These are phyloP conservation scores for Alloascoidea africana DNA, from an alignment of 805 yeast species.

Conservation along the genomic window DNA sequence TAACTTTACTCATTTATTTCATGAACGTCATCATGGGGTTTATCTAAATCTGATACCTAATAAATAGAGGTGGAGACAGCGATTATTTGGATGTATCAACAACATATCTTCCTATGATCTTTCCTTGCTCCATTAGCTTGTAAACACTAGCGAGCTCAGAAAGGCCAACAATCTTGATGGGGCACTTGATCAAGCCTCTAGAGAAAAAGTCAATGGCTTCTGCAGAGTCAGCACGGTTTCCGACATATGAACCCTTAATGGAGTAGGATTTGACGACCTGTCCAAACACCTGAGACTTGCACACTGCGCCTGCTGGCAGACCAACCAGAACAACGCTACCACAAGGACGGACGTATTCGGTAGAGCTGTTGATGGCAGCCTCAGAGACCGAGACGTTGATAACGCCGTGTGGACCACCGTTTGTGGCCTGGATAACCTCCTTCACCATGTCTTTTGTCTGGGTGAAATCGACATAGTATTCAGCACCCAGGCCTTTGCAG, in stretches of 20 bases:
- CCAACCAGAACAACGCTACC: conserved; percentile 67
- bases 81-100: conserved; percentile 55
- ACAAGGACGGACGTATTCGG: conserved; percentile 43
- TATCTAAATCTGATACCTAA: too few species aligned
- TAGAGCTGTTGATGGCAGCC: conserved; percentile 46
- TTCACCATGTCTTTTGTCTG: conserved; percentile 36
- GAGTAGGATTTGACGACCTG: conserved; percentile 60
- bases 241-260: conserved; percentile 76
- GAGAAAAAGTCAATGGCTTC: conserved; percentile 66
- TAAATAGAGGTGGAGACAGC: too few species aligned
- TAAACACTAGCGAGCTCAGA: conserved; percentile 55
- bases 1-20: too few species aligned
- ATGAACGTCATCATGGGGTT: too few species aligned
- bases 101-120: conserved; percentile 80
- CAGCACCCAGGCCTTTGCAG: conserved; percentile 49
- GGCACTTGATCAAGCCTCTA: conserved; percentile 58
- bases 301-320: conserved; percentile 68
- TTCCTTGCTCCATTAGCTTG: conserved; percentile 69
- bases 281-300: conserved; percentile 52
- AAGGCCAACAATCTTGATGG: conserved; percentile 63
- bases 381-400: conserved; percentile 65
- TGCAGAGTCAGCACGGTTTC: conserved; percentile 76
- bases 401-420: conserved; percentile 68
- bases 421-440: conserved; percentile 39
- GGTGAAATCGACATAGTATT: conserved; percentile 43